Base-by-base conservation (phyloP, 148 eudicot genomes). In the Suaeda aralocaspica region DNA sequence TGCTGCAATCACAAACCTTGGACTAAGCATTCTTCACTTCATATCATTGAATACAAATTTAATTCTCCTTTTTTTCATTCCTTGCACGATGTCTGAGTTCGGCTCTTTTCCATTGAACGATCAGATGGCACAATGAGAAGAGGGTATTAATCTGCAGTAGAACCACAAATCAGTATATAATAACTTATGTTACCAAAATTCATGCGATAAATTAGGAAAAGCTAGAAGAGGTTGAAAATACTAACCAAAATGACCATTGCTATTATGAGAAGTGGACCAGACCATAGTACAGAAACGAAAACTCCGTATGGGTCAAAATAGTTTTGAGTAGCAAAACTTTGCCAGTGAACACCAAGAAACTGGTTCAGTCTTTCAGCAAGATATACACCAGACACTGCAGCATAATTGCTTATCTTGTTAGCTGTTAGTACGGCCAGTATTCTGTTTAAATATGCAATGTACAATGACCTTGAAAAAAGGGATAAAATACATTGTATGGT, bases 51-150 rank as follows among this genome's bases (percentile, higher is more conserved):
- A 3, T 1, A 36, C 8, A 36, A 36, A 4, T 36, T 36, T 36
- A 36, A 36, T 36, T 36, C 41, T 36, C 41, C 80, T 93, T 93
- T 70, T 78, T 80, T 56, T 79, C 86, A 39, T 79, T 81, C 69
- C 87, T 85, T 58, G 99, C 97, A 18, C 96, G 99, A 77, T 94
- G 97, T 76, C 81, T 84, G 59, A 89, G 99, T 80, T 94, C 97
- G n/a, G 97, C 96, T 62, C 73, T 81, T 81, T 94, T 94, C 99
- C 99, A 94, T 49, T 64, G 84, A 26, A 94, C 91, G 15, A 94
- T 86, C 36, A 89, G 84, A 65, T 84, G 69, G 60, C 96, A 89
- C 71, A 89, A 28, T 0, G 97, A 91, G 76, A 94, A 83, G 29
- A 94, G 89, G 28, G 92, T 89, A 70, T 94, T 91, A 63, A 94